phyloP scores from a whole-genome alignment of 768 basidiomycete species.

The Clavulina sp. region DNA sequence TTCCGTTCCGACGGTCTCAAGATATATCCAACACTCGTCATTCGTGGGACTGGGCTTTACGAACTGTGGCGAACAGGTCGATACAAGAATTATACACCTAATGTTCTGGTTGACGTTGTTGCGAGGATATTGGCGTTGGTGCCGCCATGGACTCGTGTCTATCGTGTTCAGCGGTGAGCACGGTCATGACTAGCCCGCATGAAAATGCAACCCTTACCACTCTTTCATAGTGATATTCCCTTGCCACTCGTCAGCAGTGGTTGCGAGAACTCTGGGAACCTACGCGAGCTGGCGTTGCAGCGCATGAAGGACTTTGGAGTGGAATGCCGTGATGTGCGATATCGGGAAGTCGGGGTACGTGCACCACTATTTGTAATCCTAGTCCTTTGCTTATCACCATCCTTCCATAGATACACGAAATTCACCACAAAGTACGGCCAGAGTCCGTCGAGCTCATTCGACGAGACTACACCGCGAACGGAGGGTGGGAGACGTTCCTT shows the following conservation, averaged over 20 bases:
- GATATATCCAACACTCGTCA: conserved; percentile 95
- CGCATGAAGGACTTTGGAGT: conserved; percentile 99
- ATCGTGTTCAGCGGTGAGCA: conserved; percentile 80
- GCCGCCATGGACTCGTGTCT: conserved; percentile 97
- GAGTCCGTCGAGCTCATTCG: conserved; percentile 90
- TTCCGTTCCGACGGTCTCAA: conserved; percentile 96
- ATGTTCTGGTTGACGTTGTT: conserved; percentile 92
- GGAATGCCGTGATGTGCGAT: conserved; percentile 92
- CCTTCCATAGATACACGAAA: conserved; percentile 71
- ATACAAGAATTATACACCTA: conserved; percentile 99
- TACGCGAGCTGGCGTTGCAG: conserved; percentile 87
- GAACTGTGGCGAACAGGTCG: conserved; percentile 93
- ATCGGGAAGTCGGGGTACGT: conserved; percentile 91
- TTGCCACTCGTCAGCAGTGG: conserved; percentile 91
- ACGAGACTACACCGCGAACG: conserved; percentile 91
- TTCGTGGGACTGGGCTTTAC: conserved; percentile 89
- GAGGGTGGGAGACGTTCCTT: conserved; percentile 98
- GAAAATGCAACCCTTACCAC: background rate
- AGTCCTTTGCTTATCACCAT: background rate
- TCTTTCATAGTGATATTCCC: conserved; percentile 65
- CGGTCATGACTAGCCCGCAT: background rate
- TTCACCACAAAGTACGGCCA: conserved; percentile 92
- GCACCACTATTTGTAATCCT: background rate
- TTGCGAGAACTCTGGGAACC: conserved; percentile 93
- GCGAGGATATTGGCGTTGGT: conserved; percentile 90